phyloP scores from a whole-genome alignment of 2,329 filamentous ascomycete species.

The Talaromyces verruculosus region DNA sequence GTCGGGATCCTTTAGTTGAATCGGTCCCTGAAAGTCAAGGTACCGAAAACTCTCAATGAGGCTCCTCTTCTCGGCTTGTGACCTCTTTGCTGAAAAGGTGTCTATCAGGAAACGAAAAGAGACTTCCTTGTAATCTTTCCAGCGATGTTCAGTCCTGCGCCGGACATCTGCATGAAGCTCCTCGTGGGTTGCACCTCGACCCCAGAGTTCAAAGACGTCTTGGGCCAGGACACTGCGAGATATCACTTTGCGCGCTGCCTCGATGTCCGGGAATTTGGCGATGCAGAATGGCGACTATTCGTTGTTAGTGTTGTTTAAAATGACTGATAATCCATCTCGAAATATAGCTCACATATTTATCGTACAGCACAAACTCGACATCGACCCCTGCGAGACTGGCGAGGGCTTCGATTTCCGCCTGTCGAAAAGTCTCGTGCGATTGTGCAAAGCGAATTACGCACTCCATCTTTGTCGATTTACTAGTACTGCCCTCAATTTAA shows the following conservation, averaged over 20 bases:
- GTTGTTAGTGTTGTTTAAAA: not conserved
- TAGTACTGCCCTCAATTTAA: not conserved
- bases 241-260: constrained; percentile 66
- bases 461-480: constrained; percentile 52
- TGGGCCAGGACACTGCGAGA: constrained; percentile 77
- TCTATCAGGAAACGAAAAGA: constrained; percentile 87
- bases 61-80: constrained; percentile 61
- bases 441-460: constrained; percentile 90
- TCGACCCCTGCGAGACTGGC: constrained; percentile 67
- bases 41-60: constrained; percentile 83
- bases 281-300: constrained; percentile 81
- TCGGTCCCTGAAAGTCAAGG: constrained; percentile 73
- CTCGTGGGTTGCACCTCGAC: constrained; percentile 64
- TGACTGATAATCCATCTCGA: not conserved
- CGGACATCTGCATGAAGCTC: constrained; percentile 67
- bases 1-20: constrained; percentile 72
- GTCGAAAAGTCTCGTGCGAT: constrained; percentile 84
- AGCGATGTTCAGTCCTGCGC: constrained; percentile 60
- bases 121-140: constrained; percentile 62
- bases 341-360: constrained; percentile 61
- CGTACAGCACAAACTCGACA: constrained; percentile 73
- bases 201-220: constrained; percentile 89
- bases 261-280: constrained; percentile 64
- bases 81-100: constrained; percentile 73
- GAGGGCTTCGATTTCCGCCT: constrained; percentile 78